Evolutionary conservation across 441 rosid species (phyloP).

Genomic region (Omphalea diandra): DNA sequence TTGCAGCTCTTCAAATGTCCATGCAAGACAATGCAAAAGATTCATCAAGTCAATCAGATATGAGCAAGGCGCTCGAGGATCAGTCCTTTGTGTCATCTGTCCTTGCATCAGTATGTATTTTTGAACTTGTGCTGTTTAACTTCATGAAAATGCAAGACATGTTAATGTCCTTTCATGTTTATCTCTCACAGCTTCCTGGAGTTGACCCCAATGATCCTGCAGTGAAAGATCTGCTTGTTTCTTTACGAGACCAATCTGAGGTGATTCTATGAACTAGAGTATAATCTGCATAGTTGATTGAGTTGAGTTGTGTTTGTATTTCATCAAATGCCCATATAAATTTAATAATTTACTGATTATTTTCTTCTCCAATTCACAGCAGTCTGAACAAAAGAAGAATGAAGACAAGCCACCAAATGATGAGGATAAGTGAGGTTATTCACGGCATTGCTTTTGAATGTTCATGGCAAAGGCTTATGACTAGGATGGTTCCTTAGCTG

Average conservation of each 20-base stretch:
- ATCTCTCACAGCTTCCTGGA: conserved; percentile 63
- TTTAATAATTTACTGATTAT: neutral
- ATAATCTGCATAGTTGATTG: neutral
- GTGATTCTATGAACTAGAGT: conserved; percentile 28
- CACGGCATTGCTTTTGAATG: conserved; percentile 1
- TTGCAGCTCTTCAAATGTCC: conserved; percentile 64
- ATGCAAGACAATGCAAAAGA: conserved; percentile 47
- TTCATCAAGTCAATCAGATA: conserved; percentile 40
- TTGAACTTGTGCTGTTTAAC: neutral
- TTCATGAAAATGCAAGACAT: neutral
- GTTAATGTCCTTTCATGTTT: conserved; percentile 1
- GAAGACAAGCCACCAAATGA: conserved; percentile 42
- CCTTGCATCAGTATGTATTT: conserved; percentile 49
- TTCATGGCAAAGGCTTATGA: neutral
- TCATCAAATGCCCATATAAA: neutral
- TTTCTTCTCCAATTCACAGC: neutral
- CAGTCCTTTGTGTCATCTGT: conserved; percentile 63
- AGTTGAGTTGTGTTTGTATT: neutral
- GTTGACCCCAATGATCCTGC: conserved; percentile 73
- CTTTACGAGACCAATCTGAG: conserved; percentile 60
- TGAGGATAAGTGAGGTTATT: conserved; percentile 40
- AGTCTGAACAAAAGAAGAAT: conserved; percentile 43
- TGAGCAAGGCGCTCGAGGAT: conserved; percentile 61
- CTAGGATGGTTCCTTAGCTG: neutral
- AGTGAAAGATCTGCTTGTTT: conserved; percentile 59